phyloP scores from a whole-genome alignment of 1,284 basidiomycete species.

The Wallemia hederae region DNA sequence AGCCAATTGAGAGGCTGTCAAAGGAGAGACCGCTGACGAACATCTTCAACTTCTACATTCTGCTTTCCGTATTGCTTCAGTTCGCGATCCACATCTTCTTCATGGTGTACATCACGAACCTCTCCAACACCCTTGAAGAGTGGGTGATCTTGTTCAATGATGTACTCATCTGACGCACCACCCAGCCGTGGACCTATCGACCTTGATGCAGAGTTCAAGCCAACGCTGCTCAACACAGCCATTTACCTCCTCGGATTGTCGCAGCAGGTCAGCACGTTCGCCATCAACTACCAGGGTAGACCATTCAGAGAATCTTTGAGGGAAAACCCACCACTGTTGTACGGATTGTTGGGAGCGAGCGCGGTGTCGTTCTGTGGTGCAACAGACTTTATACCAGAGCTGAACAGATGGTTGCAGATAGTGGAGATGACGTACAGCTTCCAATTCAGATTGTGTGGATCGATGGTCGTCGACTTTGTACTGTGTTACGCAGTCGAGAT shows the following conservation, averaged over 20 bases:
- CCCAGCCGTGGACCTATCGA: constrained; percentile 53
- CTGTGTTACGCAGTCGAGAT: constrained; percentile 65
- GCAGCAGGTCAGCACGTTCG: constrained; percentile 85
- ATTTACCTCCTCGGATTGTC: constrained; percentile 77
- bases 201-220: constrained; percentile 78
- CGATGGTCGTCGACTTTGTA: constrained; percentile 65
- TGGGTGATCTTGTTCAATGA: constrained; percentile 19
- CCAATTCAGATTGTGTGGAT: constrained; percentile 37
- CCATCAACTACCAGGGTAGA: constrained; percentile 87
- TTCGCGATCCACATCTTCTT: constrained; percentile 70
- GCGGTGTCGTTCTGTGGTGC: constrained; percentile 75
- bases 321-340: constrained; percentile 72
- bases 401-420: constrained; percentile 89
- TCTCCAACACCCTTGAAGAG: constrained; percentile 48
- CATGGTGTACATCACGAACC: constrained; percentile 63
- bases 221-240: constrained; percentile 68
- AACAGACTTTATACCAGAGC: constrained; percentile 73
- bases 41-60: constrained; percentile 82
- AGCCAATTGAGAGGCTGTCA: constrained; percentile 75
- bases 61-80: constrained; percentile 63
- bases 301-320: constrained; percentile 87
- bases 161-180: background rate
- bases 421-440: constrained; percentile 62
- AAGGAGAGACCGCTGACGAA: constrained; percentile 68
- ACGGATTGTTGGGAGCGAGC: constrained; percentile 56